Evolutionary conservation across 192 early-diverging fungal species (phyloP).

Genomic region (Mortierella hygrophila): DNA sequence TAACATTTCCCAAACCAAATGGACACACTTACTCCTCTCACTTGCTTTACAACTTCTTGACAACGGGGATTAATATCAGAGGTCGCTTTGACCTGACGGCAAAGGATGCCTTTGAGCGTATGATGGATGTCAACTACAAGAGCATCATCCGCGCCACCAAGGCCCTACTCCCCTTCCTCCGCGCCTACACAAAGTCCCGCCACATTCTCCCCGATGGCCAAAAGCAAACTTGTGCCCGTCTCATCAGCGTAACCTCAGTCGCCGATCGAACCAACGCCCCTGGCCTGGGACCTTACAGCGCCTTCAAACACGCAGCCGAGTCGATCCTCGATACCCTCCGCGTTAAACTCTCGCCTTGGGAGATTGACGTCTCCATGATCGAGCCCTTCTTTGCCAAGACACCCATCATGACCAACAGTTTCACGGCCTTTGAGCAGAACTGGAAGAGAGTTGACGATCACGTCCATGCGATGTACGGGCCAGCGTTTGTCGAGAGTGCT

Average conservation of each 20-base stretch:
- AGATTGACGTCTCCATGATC: constrained; percentile 59
- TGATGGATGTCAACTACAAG: constrained; percentile 61
- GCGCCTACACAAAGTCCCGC: constrained; percentile 36
- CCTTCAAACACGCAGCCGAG: constrained; percentile 59
- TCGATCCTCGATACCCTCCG: too few species aligned
- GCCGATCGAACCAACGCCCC: constrained; percentile 51
- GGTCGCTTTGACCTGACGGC: constrained; percentile 42
- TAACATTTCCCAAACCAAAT: not conserved
- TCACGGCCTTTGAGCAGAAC: not conserved
- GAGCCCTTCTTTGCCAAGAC: constrained; percentile 54
- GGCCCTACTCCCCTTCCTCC: constrained; percentile 48
- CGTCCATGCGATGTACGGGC: constrained; percentile 37
- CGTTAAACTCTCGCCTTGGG: constrained; percentile 34
- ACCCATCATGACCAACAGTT: constrained; percentile 23
- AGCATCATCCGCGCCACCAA: constrained; percentile 1
- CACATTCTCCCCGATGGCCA: constrained; percentile 42
- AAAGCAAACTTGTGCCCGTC: constrained; percentile 44
- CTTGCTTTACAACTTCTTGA: not conserved
- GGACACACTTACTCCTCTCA: too few species aligned
- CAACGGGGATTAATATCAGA: constrained; percentile 33
- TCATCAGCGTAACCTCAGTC: constrained; percentile 56
- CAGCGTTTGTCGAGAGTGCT: constrained; percentile 13
- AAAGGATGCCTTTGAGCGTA: constrained; percentile 11
- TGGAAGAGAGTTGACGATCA: constrained; percentile 19
- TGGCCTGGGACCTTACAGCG: constrained; percentile 51